These are phyloP conservation scores for Tulasnella sp. DNA, from an alignment of 768 basidiomycete species.

Conservation along the genomic window DNA sequence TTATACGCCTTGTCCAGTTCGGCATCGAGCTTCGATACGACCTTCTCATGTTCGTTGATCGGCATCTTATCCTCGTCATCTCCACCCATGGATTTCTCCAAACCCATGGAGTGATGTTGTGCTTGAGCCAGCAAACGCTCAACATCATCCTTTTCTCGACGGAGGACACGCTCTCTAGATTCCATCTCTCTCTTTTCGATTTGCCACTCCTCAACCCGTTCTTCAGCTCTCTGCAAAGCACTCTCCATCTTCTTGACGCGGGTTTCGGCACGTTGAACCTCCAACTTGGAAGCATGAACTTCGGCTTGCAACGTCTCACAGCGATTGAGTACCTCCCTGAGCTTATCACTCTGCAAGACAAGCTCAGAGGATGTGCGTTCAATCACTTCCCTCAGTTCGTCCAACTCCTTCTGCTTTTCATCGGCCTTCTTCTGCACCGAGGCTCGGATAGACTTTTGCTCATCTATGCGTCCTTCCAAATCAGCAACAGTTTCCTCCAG, in stretches of 20 bases:
- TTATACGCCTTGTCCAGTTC: slow-evolving; percentile 66
- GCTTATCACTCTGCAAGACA: no score
- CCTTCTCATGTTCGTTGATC: slow-evolving; percentile 10
- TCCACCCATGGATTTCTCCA: no score
- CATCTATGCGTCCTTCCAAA: no score
- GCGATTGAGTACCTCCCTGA: no score
- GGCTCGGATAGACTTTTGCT: no score
- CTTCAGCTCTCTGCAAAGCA: slow-evolving; percentile 61
- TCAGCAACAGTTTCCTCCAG: no score
- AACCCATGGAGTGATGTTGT: background rate
- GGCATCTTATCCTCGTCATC: background rate
- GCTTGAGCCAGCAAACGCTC: slow-evolving; percentile 10
- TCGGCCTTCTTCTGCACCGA: no score
- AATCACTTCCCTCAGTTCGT: no score
- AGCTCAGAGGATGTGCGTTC: no score
- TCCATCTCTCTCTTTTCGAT: slow-evolving; percentile 56
- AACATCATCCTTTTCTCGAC: slow-evolving; percentile 23
- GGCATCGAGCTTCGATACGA: slow-evolving; percentile 44
- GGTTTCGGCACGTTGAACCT: slow-evolving; percentile 29
- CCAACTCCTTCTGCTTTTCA: no score
- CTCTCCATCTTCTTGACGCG: slow-evolving; percentile 57
- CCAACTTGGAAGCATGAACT: slow-evolving; percentile 38
- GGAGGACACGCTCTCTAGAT: background rate
- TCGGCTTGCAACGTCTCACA: slow-evolving; percentile 21
- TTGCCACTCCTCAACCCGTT: slow-evolving; percentile 45